Conservation (phyloP, 2,329 filamentous ascomycete genomes). For the Aspergillus japonicus region DNA sequence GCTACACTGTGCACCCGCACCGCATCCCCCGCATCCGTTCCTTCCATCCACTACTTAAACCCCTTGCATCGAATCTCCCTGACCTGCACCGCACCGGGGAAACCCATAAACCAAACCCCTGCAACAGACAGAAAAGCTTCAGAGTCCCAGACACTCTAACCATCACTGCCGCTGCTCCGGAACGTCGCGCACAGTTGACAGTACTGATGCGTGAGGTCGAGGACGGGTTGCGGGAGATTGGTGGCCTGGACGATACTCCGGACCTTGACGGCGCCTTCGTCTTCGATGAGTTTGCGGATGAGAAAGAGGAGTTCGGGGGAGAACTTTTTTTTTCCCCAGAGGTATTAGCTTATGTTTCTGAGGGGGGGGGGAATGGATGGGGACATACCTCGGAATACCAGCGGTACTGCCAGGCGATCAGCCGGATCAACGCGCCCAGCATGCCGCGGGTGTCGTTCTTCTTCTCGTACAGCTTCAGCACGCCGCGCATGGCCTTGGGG, state of each 20-base stretch:
- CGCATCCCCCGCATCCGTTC: too few relatives aligned
- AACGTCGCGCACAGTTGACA: conserved; percentile 92
- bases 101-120: too few relatives aligned
- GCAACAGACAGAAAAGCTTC: too few relatives aligned
- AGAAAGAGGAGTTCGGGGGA: conserved; percentile 85
- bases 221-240: conserved; percentile 84
- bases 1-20: too few relatives aligned
- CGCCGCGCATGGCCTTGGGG: conserved; percentile 84
- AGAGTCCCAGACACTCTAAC: conserved; percentile 46
- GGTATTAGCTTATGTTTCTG: neutral
- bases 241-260: conserved; percentile 96
- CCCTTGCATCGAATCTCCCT: too few relatives aligned
- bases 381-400: conserved; percentile 87
- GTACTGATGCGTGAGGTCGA: conserved; percentile 95
- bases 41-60: too few relatives aligned
- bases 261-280: conserved; percentile 95
- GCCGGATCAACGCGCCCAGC: conserved; percentile 78
- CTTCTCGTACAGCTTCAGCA: conserved; percentile 76
- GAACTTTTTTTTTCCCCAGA: conserved; percentile 53
- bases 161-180: conserved; percentile 87
- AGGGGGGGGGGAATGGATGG: neutral
- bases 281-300: conserved; percentile 90
- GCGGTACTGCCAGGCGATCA: conserved; percentile 97
- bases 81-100: too few relatives aligned
- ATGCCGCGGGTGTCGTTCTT: conserved; percentile 76